phyloP scores from a whole-genome alignment of 768 basidiomycete species.

The Cystoderma amianthinum region DNA sequence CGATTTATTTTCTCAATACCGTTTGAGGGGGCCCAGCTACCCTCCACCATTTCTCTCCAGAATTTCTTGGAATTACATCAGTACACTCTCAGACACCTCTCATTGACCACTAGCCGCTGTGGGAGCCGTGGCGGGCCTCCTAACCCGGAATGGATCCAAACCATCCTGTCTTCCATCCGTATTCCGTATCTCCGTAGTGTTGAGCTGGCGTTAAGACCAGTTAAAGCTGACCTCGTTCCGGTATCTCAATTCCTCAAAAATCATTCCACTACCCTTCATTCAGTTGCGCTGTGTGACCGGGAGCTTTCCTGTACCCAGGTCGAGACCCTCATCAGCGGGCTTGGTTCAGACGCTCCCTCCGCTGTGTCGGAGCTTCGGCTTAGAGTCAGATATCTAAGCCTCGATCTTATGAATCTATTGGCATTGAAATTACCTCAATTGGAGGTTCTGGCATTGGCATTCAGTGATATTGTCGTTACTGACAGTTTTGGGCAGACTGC shows the following conservation, averaged over 20 bases:
- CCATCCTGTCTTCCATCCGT: constrained; percentile 20
- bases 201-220: constrained; percentile 30
- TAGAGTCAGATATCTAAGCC: constrained; percentile 13
- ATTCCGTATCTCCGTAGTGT: constrained; percentile 23
- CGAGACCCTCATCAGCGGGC: constrained; percentile 15
- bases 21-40: constrained; percentile 34
- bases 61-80: constrained; percentile 28
- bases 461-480: constrained; percentile 11
- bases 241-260: constrained; percentile 21
- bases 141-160: constrained; percentile 34
- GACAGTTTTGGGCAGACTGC: too few species aligned
- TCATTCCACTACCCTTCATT: constrained; percentile 20
- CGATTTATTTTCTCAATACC: constrained; percentile 34
- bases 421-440: constrained; percentile 15
- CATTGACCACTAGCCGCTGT: constrained; percentile 24
- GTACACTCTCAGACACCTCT: constrained; percentile 24
- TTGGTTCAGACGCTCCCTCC: constrained; percentile 8
- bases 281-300: constrained; percentile 30
- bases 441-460: constrained; percentile 13
- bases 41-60: constrained; percentile 21
- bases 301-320: constrained; percentile 23
- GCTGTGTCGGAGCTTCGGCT: constrained; percentile 10
- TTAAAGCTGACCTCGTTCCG: constrained; percentile 20
- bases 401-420: constrained; percentile 15
- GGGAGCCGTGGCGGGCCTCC: constrained; percentile 6